Evolutionary conservation across 345 rosid genomes (phyloP), one percentile per base, ranked within the genome.

Genomic region (Adansonia digitata): DNA sequence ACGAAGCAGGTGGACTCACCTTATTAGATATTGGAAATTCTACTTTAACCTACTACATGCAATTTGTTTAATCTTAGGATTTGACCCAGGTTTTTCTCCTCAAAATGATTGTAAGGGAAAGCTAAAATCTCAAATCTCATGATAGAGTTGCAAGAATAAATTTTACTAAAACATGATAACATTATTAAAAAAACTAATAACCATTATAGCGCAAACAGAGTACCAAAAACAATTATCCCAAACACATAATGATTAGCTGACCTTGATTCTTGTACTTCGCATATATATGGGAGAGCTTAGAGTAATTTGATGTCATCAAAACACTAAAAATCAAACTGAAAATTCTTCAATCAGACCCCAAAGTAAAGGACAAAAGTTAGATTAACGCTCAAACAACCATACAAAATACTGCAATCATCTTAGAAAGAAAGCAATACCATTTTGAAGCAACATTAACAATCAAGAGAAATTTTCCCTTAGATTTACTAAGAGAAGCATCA

Each of bases 221-320:
- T 39, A 37, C 17, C 7, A 20, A 24, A 40, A 52, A 71, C 74
- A 70, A 24, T n/a, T 24, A 31, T 29, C 37, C 73, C 17, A 5
- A 35, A 46, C 3, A 35, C 5, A 37, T 10, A 66, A 24, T 11
- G 17, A 34, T 75, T 46, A 35, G 52, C 79, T 65, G 57, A 91
- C 99, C 99, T 89, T 93, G 98, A 79, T 81, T 82, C 79, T 89
- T 93, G 91, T 93, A 95, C 74, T 91, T 95, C 83, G 89, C 90
- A 69, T 95, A 87, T 39, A 95, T 0, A 77, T 90, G 88, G 24
- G 97, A 84, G 45, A 95, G 92, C 82, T 95, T 97, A 0, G 94
- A 84, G 86, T 95, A 95, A 85, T 95, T 93, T 12, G 97, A 81
- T 67, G 91, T 76, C 52, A 98, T 91, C 82, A 95, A 79, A 75